Conservation (phyloP, 768 basidiomycete species). For the Gloeopeniophorella convolvens region DNA sequence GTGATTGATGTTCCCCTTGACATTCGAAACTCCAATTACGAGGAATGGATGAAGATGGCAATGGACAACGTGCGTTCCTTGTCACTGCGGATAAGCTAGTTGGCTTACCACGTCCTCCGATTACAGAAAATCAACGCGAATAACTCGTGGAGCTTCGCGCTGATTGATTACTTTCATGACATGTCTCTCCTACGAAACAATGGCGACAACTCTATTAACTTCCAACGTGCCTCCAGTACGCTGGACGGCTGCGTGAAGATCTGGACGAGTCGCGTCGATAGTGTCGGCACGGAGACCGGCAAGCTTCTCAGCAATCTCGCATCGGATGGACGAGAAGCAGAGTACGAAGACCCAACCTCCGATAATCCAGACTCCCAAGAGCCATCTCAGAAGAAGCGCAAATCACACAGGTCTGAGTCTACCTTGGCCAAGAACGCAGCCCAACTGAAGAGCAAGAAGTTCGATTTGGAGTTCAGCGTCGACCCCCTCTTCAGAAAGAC, state of each 20-base stretch:
- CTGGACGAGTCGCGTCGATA: slow-evolving; percentile 97
- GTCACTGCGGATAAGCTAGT: slow-evolving; percentile 2
- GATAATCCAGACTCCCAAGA: slow-evolving; percentile 61
- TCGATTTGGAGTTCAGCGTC: slow-evolving; percentile 92
- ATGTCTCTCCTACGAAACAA: slow-evolving; percentile 93
- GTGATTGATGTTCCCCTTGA: slow-evolving; percentile 62
- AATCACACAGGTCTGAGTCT: slow-evolving; percentile 62
- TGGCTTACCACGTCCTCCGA: slow-evolving; percentile 17
- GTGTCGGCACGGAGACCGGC: slow-evolving; percentile 93
- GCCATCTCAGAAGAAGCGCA: slow-evolving; percentile 53
- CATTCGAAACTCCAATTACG: slow-evolving; percentile 89
- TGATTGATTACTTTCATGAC: slow-evolving; percentile 99
- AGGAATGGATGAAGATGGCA: slow-evolving; percentile 99
- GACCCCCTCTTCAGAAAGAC: slow-evolving; percentile 98
- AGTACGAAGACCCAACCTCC: slow-evolving; percentile 54
- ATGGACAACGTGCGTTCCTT: slow-evolving; percentile 76
- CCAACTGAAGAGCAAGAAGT: slow-evolving; percentile 82
- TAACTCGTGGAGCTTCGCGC: slow-evolving; percentile 96
- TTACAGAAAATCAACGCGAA: slow-evolving; percentile 96
- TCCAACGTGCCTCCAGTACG: slow-evolving; percentile 96
- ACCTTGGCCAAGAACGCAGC: slow-evolving; percentile 85
- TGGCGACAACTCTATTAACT: slow-evolving; percentile 94
- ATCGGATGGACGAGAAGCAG: slow-evolving; percentile 55
- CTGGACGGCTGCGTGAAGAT: slow-evolving; percentile 99
- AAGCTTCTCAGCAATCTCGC: slow-evolving; percentile 88